phyloP scores from a whole-genome alignment of 1,139 yeast genomes.

The Pichiaceae sp. region DNA sequence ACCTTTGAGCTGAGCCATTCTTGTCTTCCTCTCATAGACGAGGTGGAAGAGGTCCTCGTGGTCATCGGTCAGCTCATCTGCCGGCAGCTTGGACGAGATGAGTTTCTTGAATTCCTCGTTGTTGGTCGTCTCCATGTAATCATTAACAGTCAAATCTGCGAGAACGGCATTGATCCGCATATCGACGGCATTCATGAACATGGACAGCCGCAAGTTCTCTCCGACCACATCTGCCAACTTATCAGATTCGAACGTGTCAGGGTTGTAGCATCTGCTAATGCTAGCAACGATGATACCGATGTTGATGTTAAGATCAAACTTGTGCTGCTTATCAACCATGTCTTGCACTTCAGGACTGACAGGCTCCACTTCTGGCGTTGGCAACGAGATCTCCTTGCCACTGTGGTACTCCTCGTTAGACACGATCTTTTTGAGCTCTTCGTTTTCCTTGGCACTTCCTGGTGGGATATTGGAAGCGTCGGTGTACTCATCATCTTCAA shows the following conservation, averaged over 20 bases:
- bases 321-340: slow-evolving; percentile 36
- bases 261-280: slow-evolving; percentile 59
- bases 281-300: slow-evolving; percentile 59
- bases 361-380: not conserved
- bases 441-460: slow-evolving; percentile 5
- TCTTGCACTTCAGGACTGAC: slow-evolving; percentile 6
- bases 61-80: slow-evolving; percentile 14
- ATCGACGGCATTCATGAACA: slow-evolving; percentile 49
- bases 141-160: slow-evolving; percentile 62
- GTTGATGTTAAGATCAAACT: slow-evolving; percentile 62
- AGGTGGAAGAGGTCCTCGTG: slow-evolving; percentile 50
- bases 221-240: slow-evolving; percentile 68
- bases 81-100: slow-evolving; percentile 52
- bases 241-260: slow-evolving; percentile 52
- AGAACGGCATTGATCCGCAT: slow-evolving; percentile 62
- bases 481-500: slow-evolving; percentile 18
- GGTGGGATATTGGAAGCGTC: not conserved
- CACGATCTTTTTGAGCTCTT: slow-evolving; percentile 2
- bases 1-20: slow-evolving; percentile 52
- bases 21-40: slow-evolving; percentile 47
- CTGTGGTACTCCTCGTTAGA: slow-evolving; percentile 1
- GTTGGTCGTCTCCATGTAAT: slow-evolving; percentile 60
- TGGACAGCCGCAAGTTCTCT: slow-evolving; percentile 51
- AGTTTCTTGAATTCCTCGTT: slow-evolving; percentile 58
- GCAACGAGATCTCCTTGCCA: not conserved